Base-by-base conservation (phyloP, 2,329 filamentous ascomycete genomes). In the Fusarium sp. region DNA sequence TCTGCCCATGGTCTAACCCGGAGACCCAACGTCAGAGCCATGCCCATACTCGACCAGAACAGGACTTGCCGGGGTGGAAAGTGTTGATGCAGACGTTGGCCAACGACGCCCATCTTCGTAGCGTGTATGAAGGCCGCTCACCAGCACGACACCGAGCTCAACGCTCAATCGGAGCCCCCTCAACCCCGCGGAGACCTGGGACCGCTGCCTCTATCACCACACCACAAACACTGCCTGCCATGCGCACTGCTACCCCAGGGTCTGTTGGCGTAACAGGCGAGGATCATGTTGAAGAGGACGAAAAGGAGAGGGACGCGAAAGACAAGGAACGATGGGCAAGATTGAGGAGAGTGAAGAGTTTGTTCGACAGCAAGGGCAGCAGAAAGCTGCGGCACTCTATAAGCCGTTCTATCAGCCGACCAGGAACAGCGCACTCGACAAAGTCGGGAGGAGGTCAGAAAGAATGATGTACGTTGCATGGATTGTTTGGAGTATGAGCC, bases 1-100 rank as follows among this genome's bases (percentile, higher is more conserved):
- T 95, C 79, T 97, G 94, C 76, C 94, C 94, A 1, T 97, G 94
- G 94, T 88, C 92, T 68, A 94, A 91, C 75, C 82, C 89, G 4
- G 78, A 84, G 13, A 88, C 90, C 1, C 93, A 95, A 80, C 90
- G 85, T 80, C 71, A 80, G 66, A 66, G 77, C 62, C 72, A 81
- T 78, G 54, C 82, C 70, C 64, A 80, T 37, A 79, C 83, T 14
- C 82, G 79, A 52, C 78, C 77, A 2, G 83, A 79, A 56, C 81
- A 81, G 8, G 81, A 82, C 37, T 80, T 84, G 74, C 82, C 90
- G 0, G 90, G 86, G 1, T 92, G 90, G 90, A 85, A 87, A 72
- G 81, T 89, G 4, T 77, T 92, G 6, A 76, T 87, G 2, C 85
- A 88, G 67, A 88, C 89, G 1, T 77, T 93, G 48, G 86, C 87